Percentiles rank a stretch among this genome's conserved stretches.
phyloP scores from a whole-genome alignment of 305 asterid species.

The Plantago coronopus region DNA sequence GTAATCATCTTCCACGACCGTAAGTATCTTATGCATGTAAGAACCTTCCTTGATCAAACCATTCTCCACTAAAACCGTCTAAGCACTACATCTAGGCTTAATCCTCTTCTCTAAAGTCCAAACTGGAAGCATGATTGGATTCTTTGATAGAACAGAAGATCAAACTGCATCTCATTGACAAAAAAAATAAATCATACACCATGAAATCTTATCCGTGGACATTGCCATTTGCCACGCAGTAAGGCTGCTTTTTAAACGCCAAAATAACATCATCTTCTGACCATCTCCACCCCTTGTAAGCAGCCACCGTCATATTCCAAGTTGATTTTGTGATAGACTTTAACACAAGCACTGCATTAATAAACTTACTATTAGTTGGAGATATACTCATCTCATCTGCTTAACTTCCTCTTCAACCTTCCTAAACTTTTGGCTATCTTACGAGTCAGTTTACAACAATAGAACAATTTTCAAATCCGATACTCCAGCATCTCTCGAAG shows the following conservation, averaged over 20 bases:
- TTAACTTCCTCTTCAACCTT: slow-evolving; percentile 21
- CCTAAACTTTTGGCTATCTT: slow-evolving; percentile 12
- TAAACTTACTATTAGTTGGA: slow-evolving; percentile 6
- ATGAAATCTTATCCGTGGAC: slow-evolving; percentile 23
- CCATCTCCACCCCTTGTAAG: slow-evolving; percentile 31
- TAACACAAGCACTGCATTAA: slow-evolving; percentile 17
- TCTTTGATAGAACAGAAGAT: slow-evolving; percentile 9
- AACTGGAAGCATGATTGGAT: slow-evolving; percentile 9
- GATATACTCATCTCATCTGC: slow-evolving; percentile 25
- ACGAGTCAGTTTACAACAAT: slow-evolving; percentile 17
- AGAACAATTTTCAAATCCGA: slow-evolving; percentile 5
- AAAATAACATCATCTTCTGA: slow-evolving; percentile 27
- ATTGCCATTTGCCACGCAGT: slow-evolving; percentile 20
- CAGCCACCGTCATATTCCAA: slow-evolving; percentile 25
- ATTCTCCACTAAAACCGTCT: slow-evolving; percentile 20
- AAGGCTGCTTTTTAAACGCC: slow-evolving; percentile 26
- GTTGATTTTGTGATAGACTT: slow-evolving; percentile 6
- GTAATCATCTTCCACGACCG: not conserved
- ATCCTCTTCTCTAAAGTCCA: slow-evolving; percentile 28
- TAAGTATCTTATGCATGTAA: not conserved
- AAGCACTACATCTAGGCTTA: slow-evolving; percentile 23
- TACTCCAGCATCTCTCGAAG: slow-evolving; percentile 30
- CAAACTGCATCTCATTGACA: slow-evolving; percentile 23
- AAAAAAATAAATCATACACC: slow-evolving; percentile 20
- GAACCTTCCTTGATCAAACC: slow-evolving; percentile 19